Conservation (phyloP, 2,329 filamentous ascomycete genomes). For the Paramyrothecium sp. region DNA sequence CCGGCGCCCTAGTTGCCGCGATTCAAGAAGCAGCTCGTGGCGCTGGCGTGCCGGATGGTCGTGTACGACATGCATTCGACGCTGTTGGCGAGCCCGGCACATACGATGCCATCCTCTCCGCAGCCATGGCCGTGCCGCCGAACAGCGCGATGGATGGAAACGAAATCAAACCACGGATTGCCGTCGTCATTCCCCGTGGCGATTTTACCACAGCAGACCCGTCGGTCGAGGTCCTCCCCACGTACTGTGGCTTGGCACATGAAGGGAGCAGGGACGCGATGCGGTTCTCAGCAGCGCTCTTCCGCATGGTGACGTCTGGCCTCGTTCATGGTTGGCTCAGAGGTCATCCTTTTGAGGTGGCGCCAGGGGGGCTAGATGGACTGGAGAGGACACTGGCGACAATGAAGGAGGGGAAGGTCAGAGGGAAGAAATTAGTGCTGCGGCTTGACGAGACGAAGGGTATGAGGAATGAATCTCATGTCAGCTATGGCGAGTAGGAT, state of each 20-base stretch:
- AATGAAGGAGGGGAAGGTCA: conserved; percentile 8
- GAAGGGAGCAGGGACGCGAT: neutral
- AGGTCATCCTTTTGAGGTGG: conserved; percentile 8
- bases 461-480: neutral
- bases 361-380: conserved; percentile 8
- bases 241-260: neutral
- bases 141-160: neutral
- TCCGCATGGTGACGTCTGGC: conserved; percentile 3
- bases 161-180: neutral
- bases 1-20: conserved; percentile 5
- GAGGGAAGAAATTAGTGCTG: conserved; percentile 4
- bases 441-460: neutral
- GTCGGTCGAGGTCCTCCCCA: neutral
- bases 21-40: neutral
- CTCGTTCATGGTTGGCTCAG: conserved; percentile 11
- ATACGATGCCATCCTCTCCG: neutral
- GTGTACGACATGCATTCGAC: conserved; percentile 6
- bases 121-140: neutral
- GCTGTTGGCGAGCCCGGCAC: conserved; percentile 3
- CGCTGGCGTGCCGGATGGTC: neutral
- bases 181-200: neutral
- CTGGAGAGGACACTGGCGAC: conserved; percentile 6
- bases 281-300: neutral
- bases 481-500: no score
- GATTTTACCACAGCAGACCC: neutral